phyloP scores from a whole-genome alignment of 148 eudicot species.

The Oxyria digyna region DNA sequence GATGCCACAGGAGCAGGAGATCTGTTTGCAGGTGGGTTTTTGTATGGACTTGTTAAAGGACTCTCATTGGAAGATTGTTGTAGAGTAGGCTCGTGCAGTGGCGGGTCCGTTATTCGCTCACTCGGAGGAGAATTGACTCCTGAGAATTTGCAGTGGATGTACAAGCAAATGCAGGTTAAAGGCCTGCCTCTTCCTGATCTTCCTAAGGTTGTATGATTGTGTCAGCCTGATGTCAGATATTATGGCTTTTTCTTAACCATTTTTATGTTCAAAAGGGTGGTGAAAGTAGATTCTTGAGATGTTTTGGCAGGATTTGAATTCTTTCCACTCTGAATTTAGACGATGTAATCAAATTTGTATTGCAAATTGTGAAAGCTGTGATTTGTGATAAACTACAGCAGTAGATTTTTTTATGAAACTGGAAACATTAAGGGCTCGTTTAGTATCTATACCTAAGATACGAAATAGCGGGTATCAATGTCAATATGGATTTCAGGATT shows the following conservation, averaged over 20 bases:
- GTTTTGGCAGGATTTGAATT: too few species aligned
- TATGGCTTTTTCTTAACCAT: neutral
- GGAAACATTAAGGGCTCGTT: too few species aligned
- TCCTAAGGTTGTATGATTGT: neutral
- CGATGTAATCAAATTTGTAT: neutral
- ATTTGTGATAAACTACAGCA: too few species aligned
- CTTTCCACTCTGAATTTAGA: neutral
- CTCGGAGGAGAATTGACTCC: slow-evolving; percentile 86
- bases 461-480: too few species aligned
- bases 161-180: slow-evolving; percentile 68
- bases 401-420: too few species aligned
- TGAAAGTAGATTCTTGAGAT: neutral
- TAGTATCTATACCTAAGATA: too few species aligned
- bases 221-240: neutral
- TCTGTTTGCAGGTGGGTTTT: slow-evolving; percentile 87
- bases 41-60: slow-evolving; percentile 79
- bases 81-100: slow-evolving; percentile 82
- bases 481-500: too few species aligned
- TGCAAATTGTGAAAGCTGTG: too few species aligned
- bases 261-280: neutral
- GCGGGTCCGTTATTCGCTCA: slow-evolving; percentile 82
- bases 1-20: slow-evolving; percentile 99
- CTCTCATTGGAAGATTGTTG: slow-evolving; percentile 81
- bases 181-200: slow-evolving; percentile 41
- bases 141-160: slow-evolving; percentile 95